phyloP scores from a whole-genome alignment of 169 alveolate genomes.

The Eimeria falciformis region DNA sequence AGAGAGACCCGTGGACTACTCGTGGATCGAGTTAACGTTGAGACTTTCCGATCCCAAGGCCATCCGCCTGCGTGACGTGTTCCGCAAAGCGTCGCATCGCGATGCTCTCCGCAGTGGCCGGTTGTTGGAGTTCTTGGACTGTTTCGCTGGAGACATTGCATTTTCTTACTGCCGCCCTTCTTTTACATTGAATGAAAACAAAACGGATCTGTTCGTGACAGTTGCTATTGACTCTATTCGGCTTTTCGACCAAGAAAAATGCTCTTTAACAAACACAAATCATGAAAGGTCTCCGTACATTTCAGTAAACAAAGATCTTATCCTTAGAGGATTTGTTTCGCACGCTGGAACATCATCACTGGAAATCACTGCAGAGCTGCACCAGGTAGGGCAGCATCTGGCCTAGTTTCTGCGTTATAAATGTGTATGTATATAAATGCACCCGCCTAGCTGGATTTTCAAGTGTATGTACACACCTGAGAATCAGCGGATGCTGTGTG shows the following conservation, averaged over 20 bases:
- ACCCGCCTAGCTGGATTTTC: background rate
- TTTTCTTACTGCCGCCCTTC: constrained; percentile 56
- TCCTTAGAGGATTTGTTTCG: constrained; percentile 52
- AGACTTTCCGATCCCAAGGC: background rate
- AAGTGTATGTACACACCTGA: background rate
- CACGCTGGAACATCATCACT: constrained; percentile 50
- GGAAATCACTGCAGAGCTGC: constrained; percentile 48
- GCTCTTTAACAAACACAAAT: background rate
- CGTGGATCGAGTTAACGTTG: background rate
- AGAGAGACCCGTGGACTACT: background rate
- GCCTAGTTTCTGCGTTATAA: background rate
- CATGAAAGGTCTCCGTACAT: background rate
- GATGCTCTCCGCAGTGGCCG: constrained; percentile 73
- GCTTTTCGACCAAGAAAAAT: background rate
- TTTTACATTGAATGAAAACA: background rate
- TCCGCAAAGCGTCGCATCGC: constrained; percentile 59
- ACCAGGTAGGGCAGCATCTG: constrained; percentile 35
- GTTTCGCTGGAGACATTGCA: constrained; percentile 78
- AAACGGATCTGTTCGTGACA: constrained; percentile 46
- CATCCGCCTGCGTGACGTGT: constrained; percentile 58
- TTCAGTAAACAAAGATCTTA: constrained; percentile 63
- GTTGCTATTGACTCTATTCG: constrained; percentile 63
- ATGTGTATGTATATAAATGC: background rate
- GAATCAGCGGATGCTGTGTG: background rate
- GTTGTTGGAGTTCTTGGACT: constrained; percentile 73